Percentiles rank a stretch among this genome's conserved stretches.
Conservation (phyloP, 495 filamentous ascomycete species). For the Xylaria flabelliformis region DNA sequence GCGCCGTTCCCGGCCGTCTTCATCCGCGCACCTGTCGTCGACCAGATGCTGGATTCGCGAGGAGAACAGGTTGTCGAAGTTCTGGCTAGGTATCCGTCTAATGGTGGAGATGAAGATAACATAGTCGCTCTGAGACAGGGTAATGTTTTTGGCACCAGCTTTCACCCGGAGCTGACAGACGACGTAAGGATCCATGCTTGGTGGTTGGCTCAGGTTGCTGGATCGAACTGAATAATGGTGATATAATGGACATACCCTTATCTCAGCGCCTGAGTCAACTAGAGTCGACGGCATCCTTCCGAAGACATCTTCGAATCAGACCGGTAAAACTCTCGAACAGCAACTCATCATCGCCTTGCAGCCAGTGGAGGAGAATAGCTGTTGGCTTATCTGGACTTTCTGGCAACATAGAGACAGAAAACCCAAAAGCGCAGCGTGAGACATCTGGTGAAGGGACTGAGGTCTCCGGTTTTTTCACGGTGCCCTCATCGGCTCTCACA, state of each 20-base stretch:
- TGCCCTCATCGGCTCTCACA: conserved; percentile 40
- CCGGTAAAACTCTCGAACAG: conserved; percentile 91
- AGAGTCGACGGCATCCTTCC: neutral
- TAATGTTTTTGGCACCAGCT: conserved; percentile 95
- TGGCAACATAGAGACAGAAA: conserved; percentile 45
- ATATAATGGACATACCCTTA: neutral
- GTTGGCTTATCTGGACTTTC: conserved; percentile 12
- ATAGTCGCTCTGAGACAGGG: conserved; percentile 91
- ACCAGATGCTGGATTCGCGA: conserved; percentile 66
- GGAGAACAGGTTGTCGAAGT: too few relatives aligned
- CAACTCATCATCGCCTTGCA: conserved; percentile 73
- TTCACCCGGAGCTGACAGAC: conserved; percentile 92
- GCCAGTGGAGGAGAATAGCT: conserved; percentile 69
- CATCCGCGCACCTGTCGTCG: conserved; percentile 92
- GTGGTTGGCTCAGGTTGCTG: conserved; percentile 82
- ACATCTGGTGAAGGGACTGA: conserved; percentile 16
- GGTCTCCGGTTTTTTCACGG: conserved; percentile 39
- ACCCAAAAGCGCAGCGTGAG: conserved; percentile 47
- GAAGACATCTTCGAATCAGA: conserved; percentile 61
- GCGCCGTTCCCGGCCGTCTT: conserved; percentile 82
- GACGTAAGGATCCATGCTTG: conserved; percentile 90
- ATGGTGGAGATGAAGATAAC: conserved; percentile 51
- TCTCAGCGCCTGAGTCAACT: neutral
- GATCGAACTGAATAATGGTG: conserved; percentile 22
- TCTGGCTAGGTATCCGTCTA: conserved; percentile 59